A percentile compares a stretch with the other conserved stretches of the same genome.
phyloP scores from a whole-genome alignment of 1,284 basidiomycete species.

The Farysia itapuensis region DNA sequence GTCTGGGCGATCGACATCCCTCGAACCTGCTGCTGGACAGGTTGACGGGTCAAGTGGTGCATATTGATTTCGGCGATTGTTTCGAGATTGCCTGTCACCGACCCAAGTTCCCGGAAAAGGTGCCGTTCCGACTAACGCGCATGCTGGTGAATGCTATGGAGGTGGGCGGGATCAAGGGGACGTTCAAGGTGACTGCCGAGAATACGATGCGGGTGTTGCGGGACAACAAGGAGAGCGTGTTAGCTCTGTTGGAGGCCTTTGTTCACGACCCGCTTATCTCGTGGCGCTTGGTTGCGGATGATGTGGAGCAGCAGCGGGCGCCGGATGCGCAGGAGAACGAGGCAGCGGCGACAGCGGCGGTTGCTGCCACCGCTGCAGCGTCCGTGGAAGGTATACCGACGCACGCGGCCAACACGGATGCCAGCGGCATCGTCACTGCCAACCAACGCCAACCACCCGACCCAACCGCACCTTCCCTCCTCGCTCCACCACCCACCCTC shows the following conservation, averaged over 20 bases:
- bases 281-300: slow-evolving; percentile 62
- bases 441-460: slow-evolving; percentile 6
- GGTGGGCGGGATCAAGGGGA: slow-evolving; percentile 91
- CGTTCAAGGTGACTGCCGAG: slow-evolving; percentile 92
- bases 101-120: slow-evolving; percentile 98
- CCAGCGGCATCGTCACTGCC: background rate
- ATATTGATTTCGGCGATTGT: slow-evolving; percentile 82
- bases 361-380: slow-evolving; percentile 2
- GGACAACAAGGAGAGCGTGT: slow-evolving; percentile 94
- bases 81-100: slow-evolving; percentile 64
- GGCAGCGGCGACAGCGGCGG: slow-evolving; percentile 9
- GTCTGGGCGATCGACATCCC: slow-evolving; percentile 96
- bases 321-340: slow-evolving; percentile 55
- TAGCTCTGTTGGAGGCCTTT: slow-evolving; percentile 91
- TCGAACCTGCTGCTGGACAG: slow-evolving; percentile 92
- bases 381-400: slow-evolving; percentile 1
- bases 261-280: slow-evolving; percentile 68
- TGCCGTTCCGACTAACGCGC: slow-evolving; percentile 94
- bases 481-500: background rate
- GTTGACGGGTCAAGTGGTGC: slow-evolving; percentile 88
- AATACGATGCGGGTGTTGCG: slow-evolving; percentile 95
- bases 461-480: background rate
- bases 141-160: slow-evolving; percentile 99
- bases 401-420: slow-evolving; percentile 3
- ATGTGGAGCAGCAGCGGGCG: slow-evolving; percentile 33